Conservation (phyloP, 1,284 basidiomycete genomes). For the Leccinum angustisporum region DNA sequence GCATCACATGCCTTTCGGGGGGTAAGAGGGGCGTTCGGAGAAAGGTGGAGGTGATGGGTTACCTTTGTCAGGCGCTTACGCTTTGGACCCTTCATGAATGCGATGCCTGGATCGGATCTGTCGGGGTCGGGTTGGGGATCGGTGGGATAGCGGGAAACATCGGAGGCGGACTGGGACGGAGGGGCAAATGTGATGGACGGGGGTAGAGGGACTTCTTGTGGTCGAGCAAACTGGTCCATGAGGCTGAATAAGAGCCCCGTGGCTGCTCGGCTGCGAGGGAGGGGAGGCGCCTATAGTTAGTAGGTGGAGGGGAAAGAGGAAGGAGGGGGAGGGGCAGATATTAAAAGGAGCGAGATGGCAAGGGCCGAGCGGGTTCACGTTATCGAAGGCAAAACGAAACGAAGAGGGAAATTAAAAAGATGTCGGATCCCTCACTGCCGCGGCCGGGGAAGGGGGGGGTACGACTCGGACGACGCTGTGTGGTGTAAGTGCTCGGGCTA, state of each 20-base stretch:
- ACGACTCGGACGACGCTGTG: background rate
- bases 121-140: conserved; percentile 26
- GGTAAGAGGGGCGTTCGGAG: conserved; percentile 5
- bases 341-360: conserved; percentile 32
- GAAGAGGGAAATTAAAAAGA: conserved; percentile 20
- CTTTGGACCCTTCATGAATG: conserved; percentile 58
- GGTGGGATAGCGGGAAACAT: conserved; percentile 20
- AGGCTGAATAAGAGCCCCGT: background rate
- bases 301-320: background rate
- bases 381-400: conserved; percentile 24
- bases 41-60: conserved; percentile 10
- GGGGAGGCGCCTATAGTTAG: background rate
- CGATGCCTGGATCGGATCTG: conserved; percentile 28
- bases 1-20: conserved; percentile 69
- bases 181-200: conserved; percentile 26
- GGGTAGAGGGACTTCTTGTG: conserved; percentile 13
- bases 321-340: conserved; percentile 22
- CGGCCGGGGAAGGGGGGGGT: background rate
- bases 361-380: conserved; percentile 31
- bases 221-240: conserved; percentile 28
- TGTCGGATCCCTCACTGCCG: background rate
- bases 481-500: conserved; percentile 5
- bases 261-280: conserved; percentile 1
- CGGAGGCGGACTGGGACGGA: conserved; percentile 21
- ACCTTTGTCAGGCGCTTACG: conserved; percentile 73